phyloP scores from a whole-genome alignment of 2,329 filamentous ascomycete genomes.

The Diaporthe sp. region DNA sequence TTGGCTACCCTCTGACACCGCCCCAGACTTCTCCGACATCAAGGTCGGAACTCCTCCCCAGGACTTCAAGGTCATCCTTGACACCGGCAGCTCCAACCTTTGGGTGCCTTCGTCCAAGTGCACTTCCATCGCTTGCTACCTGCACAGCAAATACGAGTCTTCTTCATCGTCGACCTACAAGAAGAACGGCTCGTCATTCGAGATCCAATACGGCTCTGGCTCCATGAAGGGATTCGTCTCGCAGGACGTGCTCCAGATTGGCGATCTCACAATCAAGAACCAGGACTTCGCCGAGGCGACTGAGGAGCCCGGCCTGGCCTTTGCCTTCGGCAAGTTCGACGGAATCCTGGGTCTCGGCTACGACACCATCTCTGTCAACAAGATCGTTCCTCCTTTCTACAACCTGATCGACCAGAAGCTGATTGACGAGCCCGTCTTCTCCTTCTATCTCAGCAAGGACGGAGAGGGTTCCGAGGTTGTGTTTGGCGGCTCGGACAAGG shows the following conservation, averaged over 20 bases:
- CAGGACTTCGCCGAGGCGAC: conserved; percentile 98
- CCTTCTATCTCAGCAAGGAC: conserved; percentile 92
- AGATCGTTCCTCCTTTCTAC: conserved; percentile 96
- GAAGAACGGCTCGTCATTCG: conserved; percentile 92
- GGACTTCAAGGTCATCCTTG: conserved; percentile 97
- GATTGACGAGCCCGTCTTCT: conserved; percentile 92
- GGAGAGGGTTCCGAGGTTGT: conserved; percentile 85
- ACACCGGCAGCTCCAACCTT: conserved; percentile 98
- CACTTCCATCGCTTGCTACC: conserved; percentile 96
- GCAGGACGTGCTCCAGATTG: conserved; percentile 87
- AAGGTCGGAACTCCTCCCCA: conserved; percentile 92
- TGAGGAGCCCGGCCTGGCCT: conserved; percentile 93
- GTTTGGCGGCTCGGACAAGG: conserved; percentile 90
- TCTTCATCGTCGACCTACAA: conserved; percentile 90
- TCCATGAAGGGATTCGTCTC: conserved; percentile 95
- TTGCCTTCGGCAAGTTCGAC: conserved; percentile 97
- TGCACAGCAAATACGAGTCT: conserved; percentile 97
- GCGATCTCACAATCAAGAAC: conserved; percentile 87
- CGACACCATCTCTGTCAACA: conserved; percentile 97
- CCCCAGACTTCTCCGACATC: conserved; percentile 94
- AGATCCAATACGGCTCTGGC: conserved; percentile 96
- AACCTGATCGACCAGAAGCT: conserved; percentile 92
- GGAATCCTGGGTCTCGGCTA: conserved; percentile 96
- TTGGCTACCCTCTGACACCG: conserved; percentile 11
- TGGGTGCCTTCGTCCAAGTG: conserved; percentile 96